Percentiles rank a stretch among this genome's conserved stretches.
phyloP scores from a whole-genome alignment of 169 alveolate genomes.

The Plasmodium gallinaceum region DNA sequence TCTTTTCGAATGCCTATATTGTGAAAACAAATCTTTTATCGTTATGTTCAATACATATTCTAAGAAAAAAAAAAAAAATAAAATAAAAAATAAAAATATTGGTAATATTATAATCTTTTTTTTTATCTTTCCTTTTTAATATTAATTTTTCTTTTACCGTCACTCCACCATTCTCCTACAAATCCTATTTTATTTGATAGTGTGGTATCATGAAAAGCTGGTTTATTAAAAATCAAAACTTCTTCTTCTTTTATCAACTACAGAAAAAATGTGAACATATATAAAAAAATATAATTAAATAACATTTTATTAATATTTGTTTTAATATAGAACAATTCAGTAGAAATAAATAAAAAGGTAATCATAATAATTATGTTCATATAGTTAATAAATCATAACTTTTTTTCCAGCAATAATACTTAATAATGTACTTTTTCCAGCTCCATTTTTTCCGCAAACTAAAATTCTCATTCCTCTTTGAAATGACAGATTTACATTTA shows the following conservation, averaged over 20 bases:
- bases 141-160: conserved; percentile 33
- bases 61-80: neutral
- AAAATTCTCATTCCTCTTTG: conserved; percentile 61
- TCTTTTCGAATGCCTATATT: conserved; percentile 47
- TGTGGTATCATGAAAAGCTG: conserved; percentile 60
- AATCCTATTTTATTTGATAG: conserved; percentile 45
- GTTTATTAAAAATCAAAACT: conserved; percentile 52
- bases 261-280: neutral
- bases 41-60: conserved; percentile 65
- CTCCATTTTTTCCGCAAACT: conserved; percentile 77
- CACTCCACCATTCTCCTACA: conserved; percentile 78
- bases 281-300: neutral
- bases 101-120: too few relatives aligned
- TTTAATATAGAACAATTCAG: too few relatives aligned
- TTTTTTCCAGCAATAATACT: conserved; percentile 74
- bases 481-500: conserved; percentile 36
- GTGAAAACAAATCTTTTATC: conserved; percentile 34
- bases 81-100: too few relatives aligned
- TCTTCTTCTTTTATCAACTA: conserved; percentile 49
- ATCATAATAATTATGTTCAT: too few relatives aligned
- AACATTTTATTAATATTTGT: neutral
- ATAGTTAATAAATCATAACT: conserved; percentile 2
- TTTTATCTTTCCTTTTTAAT: too few relatives aligned
- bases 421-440: conserved; percentile 69
- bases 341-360: too few relatives aligned